A percentile compares a stretch with the other conserved stretches of the same genome.
Evolutionary conservation across 768 basidiomycete genomes (phyloP).

Genomic region (Tremella fuciformis): DNA sequence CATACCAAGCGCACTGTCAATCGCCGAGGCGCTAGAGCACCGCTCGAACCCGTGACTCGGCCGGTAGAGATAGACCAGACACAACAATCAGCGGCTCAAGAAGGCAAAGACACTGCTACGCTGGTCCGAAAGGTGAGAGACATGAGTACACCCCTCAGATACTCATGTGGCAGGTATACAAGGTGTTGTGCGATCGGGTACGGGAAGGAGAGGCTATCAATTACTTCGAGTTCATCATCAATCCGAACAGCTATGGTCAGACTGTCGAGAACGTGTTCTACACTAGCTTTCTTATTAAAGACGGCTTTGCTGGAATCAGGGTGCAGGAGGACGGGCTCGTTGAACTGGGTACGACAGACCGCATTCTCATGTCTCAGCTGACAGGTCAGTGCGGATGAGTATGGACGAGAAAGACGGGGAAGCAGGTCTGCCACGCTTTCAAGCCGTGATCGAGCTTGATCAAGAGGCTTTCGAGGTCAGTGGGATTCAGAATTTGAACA

Average conservation of each 20-base stretch:
- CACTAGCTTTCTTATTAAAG: slow-evolving; percentile 84
- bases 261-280: slow-evolving; percentile 97
- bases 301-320: slow-evolving; percentile 58
- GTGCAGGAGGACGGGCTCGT: slow-evolving; percentile 66
- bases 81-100: not conserved
- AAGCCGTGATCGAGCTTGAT: slow-evolving; percentile 88
- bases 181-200: slow-evolving; percentile 57
- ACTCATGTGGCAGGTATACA: slow-evolving; percentile 58
- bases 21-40: slow-evolving; percentile 70
- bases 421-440: slow-evolving; percentile 71
- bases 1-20: slow-evolving; percentile 67
- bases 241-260: slow-evolving; percentile 86
- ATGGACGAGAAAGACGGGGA: slow-evolving; percentile 54
- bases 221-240: slow-evolving; percentile 80
- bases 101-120: slow-evolving; percentile 80
- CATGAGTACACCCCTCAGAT: not conserved
- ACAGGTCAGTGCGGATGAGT: not conserved
- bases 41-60: slow-evolving; percentile 62
- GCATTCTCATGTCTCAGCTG: not conserved
- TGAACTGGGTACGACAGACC: slow-evolving; percentile 53
- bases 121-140: slow-evolving; percentile 68
- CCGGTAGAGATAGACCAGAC: slow-evolving; percentile 62
- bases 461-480: slow-evolving; percentile 81
- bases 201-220: slow-evolving; percentile 59
- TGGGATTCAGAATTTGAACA: slow-evolving; percentile 3